Conservation (phyloP, 345 rosid species). For the Triadica sebifera region DNA sequence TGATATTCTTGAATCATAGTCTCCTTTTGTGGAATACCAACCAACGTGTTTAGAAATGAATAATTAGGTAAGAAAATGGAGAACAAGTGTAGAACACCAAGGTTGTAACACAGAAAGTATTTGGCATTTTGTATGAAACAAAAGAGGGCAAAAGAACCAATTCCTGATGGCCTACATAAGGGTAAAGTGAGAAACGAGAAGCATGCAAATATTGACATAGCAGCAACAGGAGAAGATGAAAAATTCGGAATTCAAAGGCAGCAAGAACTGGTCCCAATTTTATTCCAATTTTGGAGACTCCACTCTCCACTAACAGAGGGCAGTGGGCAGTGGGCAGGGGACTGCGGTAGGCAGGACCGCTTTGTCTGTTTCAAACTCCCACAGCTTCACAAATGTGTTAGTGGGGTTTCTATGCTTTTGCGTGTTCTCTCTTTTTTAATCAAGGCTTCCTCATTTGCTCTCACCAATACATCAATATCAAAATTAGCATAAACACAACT, state of each 20-base stretch:
- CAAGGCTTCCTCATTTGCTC: too few species aligned
- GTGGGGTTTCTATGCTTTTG: background rate
- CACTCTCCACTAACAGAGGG: background rate
- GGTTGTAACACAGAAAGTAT: background rate
- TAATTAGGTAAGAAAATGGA: background rate
- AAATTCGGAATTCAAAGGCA: background rate
- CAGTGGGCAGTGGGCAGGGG: background rate
- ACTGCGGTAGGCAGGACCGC: background rate
- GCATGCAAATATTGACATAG: background rate
- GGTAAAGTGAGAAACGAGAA: background rate
- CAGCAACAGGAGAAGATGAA: too few species aligned
- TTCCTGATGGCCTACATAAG: background rate
- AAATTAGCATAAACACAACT: too few species aligned
- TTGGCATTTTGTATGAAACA: background rate
- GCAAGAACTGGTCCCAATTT: conserved; percentile 2
- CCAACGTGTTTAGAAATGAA: background rate
- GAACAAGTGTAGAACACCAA: background rate
- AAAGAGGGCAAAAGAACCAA: background rate
- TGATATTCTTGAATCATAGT: background rate
- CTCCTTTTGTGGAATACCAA: too few species aligned
- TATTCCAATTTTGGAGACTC: background rate
- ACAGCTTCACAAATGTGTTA: background rate
- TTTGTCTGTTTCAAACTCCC: background rate
- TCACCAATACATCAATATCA: too few species aligned
- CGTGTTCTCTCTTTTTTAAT: background rate